Base-by-base conservation (phyloP, 2,329 filamentous ascomycete genomes). In the Pestalotiopsis sp. region DNA sequence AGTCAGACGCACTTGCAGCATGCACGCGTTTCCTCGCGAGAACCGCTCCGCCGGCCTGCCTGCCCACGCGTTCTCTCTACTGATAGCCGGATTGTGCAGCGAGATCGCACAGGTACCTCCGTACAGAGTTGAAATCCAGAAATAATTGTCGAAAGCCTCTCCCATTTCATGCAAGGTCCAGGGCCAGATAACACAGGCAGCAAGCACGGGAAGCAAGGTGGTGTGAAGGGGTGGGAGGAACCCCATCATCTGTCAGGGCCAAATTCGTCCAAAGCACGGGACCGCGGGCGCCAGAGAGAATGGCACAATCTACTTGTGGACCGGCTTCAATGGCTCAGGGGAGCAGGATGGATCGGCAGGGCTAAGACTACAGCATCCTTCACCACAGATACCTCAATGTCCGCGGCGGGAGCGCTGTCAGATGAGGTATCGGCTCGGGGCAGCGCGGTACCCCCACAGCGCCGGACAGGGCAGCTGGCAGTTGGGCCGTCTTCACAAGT, bases 271-370 rank as follows among this genome's bases (percentile, higher is more conserved):
- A 64, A 49, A 65, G 63, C 45, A 65, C 49, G 49, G 41, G 23
- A 55, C 20, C 39, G 23, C 63, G 49, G 63, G 41, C 63, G 38
- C 49, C 49, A 55, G 52, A 17, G 20, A 52, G 27, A 62, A 36
- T 36, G 31, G 59, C n/a, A 36, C 36, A 39, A 14, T 62, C 59
- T 38, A 64, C 11, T 31, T 55, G 41, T 57, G 49, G 49, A 25
- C 49, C 45, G n/a, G 31, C 23, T 39, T 57, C 25, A 23, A 31
- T 65, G 61, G 61, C 63, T 57, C 63, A 65, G 49, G 63, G 49
- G 63, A 65, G 63, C 17, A 38, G 59, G 59, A 55, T 57, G 49
- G 45, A 65, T 57, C 63, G 63, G 63, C 63, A 65, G 9, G 52
- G 49, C 49, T 65, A 25, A 49, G 17, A 20, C 27, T 62, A 62